Base-by-base conservation (phyloP, 495 filamentous ascomycete species). In the Tuber microsphaerosporum region DNA sequence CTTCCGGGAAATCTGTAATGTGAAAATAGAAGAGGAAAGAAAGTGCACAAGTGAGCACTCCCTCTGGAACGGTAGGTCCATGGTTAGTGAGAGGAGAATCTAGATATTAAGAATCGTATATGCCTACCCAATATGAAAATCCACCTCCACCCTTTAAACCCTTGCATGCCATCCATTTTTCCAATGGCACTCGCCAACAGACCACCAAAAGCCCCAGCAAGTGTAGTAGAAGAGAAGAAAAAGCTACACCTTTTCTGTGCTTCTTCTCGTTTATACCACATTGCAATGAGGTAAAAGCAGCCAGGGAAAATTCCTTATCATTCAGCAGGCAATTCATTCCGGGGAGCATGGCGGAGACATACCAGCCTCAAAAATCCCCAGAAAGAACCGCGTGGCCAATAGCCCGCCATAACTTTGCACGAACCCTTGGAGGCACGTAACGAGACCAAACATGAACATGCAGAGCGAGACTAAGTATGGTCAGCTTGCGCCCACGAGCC, bases 241-340 rank as follows among this genome's bases (percentile, higher is more conserved):
- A 97, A 92, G 61, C 88, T 91, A 83, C 92, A 97, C 31, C 94
- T 89, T 82, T 92, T 92, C 84, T 97, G 94, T 2, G 94, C 92
- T 85, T 97, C 94, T 39, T 85, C 85, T 37, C 94, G 89, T 75
- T 90, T 90, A 80, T 99, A 99, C 93, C 94, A 97, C 91, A 93
- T 93, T 48, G 90, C 88, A 73, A 85, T 74, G 34, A 96, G 85
- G 82, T 94, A 95, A 83, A 94, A 90, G 73, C 87, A 93, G 22
- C 91, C 88, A 84, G 80, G 71, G 61, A 74, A 79, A 76, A 79
- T 79, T 26, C 76, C 76, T 72, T 26, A 61, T 61, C 51, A 61
- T n/a, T 61, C 51, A 61, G 42, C 43, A 44, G 42, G 42, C 76
- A 75, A 65, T 61, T 68, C 19, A 65, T 46, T 80, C 71, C 77